phyloP scores from a whole-genome alignment of 202 grass and related monocot genomes.

The Zoysia matrella region DNA sequence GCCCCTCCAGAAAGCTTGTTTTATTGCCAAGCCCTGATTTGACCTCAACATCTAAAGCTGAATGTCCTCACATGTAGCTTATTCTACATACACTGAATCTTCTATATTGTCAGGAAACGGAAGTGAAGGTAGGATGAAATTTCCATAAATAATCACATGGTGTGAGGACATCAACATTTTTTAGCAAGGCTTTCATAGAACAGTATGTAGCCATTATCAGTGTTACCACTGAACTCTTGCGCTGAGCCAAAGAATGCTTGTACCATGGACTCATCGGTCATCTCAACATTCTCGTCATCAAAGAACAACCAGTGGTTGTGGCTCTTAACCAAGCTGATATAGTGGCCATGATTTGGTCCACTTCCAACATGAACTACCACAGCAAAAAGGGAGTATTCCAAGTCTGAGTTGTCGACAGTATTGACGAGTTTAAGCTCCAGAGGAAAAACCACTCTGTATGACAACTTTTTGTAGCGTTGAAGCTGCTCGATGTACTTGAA shows the following conservation, averaged over 20 bases:
- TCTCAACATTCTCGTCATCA: slow-evolving; percentile 94
- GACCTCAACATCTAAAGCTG: slow-evolving; percentile 42
- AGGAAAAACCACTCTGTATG: slow-evolving; percentile 90
- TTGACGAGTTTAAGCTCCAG: slow-evolving; percentile 94
- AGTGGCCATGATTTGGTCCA: slow-evolving; percentile 44
- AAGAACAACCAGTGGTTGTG: slow-evolving; percentile 94
- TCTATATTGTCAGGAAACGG: slow-evolving; percentile 35
- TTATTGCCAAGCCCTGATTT: slow-evolving; percentile 38
- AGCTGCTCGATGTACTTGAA: slow-evolving; percentile 98
- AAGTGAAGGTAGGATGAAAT: slow-evolving; percentile 11
- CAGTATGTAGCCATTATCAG: slow-evolving; percentile 95
- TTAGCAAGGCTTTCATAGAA: slow-evolving; percentile 85
- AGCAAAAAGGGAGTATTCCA: slow-evolving; percentile 90
- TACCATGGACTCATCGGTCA: slow-evolving; percentile 86
- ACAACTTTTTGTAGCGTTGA: slow-evolving; percentile 86
- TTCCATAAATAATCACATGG: slow-evolving; percentile 36
- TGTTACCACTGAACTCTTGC: slow-evolving; percentile 91
- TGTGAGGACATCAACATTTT: slow-evolving; percentile 48
- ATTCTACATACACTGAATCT: slow-evolving; percentile 47
- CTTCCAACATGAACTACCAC: slow-evolving; percentile 21
- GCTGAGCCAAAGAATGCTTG: slow-evolving; percentile 90
- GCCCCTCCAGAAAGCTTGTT: slow-evolving; percentile 19
- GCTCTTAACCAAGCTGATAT: slow-evolving; percentile 97
- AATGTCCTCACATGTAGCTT: slow-evolving; percentile 44
- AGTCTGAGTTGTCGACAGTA: slow-evolving; percentile 77